A percentile compares a stretch with the other conserved stretches of the same genome.
These are phyloP conservation scores for Fraxinus nigra DNA, from an alignment of 305 asterid genomes.

Conservation along the genomic window DNA sequence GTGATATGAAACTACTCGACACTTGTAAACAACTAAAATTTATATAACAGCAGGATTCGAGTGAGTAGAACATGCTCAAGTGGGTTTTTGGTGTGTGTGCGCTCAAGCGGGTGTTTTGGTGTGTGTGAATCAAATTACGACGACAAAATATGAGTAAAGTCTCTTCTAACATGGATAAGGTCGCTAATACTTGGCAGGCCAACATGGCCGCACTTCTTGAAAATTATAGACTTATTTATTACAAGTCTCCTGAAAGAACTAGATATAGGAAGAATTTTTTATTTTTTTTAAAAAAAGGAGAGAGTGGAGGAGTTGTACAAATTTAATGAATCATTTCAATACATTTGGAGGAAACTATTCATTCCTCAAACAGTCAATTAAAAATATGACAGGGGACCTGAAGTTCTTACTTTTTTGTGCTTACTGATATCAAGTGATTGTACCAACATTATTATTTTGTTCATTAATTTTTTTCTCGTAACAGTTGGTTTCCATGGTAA, in stretches of 20 bases:
- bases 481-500: background rate
- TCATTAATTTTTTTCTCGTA: background rate
- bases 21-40: background rate
- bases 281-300: background rate
- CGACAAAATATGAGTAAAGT: background rate
- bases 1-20: background rate
- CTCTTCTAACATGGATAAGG: background rate
- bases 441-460: background rate
- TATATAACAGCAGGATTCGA: background rate
- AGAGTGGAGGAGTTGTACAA: background rate
- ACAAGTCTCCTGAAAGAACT: background rate
- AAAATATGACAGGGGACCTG: background rate
- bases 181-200: background rate
- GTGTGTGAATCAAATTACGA: background rate
- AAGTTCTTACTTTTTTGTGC: background rate
- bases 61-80: background rate
- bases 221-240: background rate
- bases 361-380: background rate
- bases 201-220: background rate
- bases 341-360: background rate
- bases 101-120: background rate
- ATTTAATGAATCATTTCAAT: background rate
- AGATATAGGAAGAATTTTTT: background rate
- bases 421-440: background rate
- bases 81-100: too few species aligned